Evolutionary conservation across 176 grass and related monocot species (phyloP).

Genomic region (Triticum dicoccoides): DNA sequence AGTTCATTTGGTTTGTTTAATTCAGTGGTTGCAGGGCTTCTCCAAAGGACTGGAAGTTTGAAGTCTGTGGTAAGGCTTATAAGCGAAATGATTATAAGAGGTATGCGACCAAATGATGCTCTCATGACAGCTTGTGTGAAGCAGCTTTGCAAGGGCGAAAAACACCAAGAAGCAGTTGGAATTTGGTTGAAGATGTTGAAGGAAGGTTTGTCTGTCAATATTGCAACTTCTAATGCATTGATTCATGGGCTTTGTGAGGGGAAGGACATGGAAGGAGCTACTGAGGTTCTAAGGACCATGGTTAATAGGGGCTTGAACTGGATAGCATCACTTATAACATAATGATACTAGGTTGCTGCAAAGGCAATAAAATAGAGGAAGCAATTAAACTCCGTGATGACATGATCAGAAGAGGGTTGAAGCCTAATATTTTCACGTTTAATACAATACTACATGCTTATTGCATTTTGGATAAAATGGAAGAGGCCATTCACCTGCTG

Average conservation of each 20-base stretch:
- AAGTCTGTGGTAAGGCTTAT: conserved; percentile 49
- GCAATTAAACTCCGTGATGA: conserved; percentile 66
- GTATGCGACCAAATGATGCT: conserved; percentile 74
- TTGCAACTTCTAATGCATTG: conserved; percentile 77
- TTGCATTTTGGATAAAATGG: conserved; percentile 71
- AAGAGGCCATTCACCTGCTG: conserved; percentile 52
- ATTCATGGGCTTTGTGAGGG: conserved; percentile 77
- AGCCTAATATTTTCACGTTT: conserved; percentile 71
- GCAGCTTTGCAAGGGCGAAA: conserved; percentile 65
- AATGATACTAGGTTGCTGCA: conserved; percentile 74
- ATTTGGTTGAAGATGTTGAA: conserved; percentile 56
- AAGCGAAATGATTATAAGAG: conserved; percentile 65
- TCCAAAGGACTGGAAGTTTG: conserved; percentile 45
- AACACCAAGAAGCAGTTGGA: conserved; percentile 50
- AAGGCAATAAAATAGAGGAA: conserved; percentile 62
- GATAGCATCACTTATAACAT: conserved; percentile 91
- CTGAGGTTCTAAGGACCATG: conserved; percentile 60
- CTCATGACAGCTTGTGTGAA: conserved; percentile 65
- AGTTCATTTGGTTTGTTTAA: conserved; percentile 65
- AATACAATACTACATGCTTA: conserved; percentile 63
- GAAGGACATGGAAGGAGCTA: conserved; percentile 51
- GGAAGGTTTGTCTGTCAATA: conserved; percentile 68
- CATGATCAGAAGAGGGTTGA: conserved; percentile 76
- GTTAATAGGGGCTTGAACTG: conserved; percentile 49
- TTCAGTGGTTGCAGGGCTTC: conserved; percentile 62